Conservation (phyloP, 331 rosid genomes). For the Rosa hybrid region DNA sequence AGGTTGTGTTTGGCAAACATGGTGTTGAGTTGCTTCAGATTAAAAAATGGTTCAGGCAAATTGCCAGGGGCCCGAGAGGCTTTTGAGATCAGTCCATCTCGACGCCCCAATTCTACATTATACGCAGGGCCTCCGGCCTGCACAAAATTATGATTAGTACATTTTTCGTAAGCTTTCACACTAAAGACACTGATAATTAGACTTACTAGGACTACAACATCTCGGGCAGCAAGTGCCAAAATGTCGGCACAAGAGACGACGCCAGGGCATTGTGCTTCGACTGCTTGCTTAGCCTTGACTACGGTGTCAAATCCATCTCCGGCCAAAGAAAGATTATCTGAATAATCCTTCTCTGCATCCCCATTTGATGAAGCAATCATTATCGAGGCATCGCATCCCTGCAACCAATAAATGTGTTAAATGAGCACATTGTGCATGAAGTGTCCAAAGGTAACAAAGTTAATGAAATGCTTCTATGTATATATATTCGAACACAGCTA, state of each 20-base stretch:
- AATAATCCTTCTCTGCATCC: constrained; percentile 75
- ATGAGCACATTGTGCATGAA: neutral
- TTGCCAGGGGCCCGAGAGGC: constrained; percentile 58
- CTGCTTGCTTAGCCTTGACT: constrained; percentile 69
- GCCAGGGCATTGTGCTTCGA: constrained; percentile 71
- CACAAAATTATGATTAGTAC: neutral
- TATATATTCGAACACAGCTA: neutral
- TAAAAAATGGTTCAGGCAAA: constrained; percentile 51
- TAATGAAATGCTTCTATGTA: neutral
- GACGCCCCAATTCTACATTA: constrained; percentile 78
- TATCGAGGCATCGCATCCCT: constrained; percentile 93
- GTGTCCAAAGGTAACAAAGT: neutral
- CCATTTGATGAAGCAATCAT: constrained; percentile 55
- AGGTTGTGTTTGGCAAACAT: constrained; percentile 51
- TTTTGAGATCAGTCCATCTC: constrained; percentile 62
- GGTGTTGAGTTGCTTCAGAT: constrained; percentile 47
- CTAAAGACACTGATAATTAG: neutral
- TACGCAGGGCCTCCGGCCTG: constrained; percentile 75
- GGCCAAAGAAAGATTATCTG: constrained; percentile 65
- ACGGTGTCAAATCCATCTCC: constrained; percentile 98
- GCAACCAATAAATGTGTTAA: neutral
- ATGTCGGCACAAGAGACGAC: constrained; percentile 84
- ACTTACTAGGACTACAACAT: constrained; percentile 20
- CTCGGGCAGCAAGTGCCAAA: constrained; percentile 80
- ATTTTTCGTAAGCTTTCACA: neutral